Evolutionary conservation across 805 yeast species (phyloP), one percentile per base, ranked within the genome.

Genomic region (Metschnikowia proteae): DNA sequence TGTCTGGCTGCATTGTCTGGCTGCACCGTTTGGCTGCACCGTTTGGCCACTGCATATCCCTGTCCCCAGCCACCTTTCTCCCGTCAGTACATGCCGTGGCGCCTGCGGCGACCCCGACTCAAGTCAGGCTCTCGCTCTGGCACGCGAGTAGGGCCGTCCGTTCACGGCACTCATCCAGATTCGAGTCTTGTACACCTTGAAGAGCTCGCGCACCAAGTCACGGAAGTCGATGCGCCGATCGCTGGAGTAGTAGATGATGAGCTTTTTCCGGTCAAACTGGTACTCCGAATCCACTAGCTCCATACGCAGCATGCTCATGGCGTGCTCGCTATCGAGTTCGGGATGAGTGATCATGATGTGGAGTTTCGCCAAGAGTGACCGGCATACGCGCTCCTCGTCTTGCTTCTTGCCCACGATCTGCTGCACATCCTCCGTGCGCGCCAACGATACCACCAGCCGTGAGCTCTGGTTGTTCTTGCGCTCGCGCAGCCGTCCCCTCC

Each of bases 151-250:
- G 1, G 76, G 75, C 27, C 66, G 57, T 3, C 76, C 78, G 42
- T 56, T 64, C 27, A 85, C 86, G 0, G 94, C 91, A 73, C 91
- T 84, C 66, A 87, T 69, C 94, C 95, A 87, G 54, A 86, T 86
- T 59, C 92, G 73, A 0, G 91, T 85, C 66, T 86, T 86, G 70
- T 84, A 86, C 50, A 83, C 80, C 60, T 84, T 81, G 72, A 84
- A 86, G 29, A 86, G 66, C 59, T 86, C 92, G 50, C 85, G 81
- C 47, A 85, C 85, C 59, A 86, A 72, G 40, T 80, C 85, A 49
- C 92, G 71, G 62, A 86, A 86, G 61, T 87, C 94, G 48, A 86
- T 76, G 56, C 94, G 70, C 58, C 82, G 82, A 45, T 73, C 71
- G 6, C 76, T 67, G 25, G 74, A 53, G 55, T 61, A 63, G 65